Base-by-base conservation (phyloP, 164 flowering plant genomes). In the Kingdonia uniflora region DNA sequence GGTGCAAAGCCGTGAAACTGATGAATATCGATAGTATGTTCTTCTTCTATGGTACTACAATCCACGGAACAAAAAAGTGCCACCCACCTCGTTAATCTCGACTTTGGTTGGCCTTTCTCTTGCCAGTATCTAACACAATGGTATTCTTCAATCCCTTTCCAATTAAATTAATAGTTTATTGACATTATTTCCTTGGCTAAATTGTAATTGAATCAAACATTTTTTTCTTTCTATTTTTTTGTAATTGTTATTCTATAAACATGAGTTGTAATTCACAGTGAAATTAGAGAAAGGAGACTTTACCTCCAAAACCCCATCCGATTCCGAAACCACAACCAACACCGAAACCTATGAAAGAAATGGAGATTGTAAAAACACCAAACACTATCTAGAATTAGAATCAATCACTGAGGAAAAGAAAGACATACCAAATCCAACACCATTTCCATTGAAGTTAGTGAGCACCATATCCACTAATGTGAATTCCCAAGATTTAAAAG, bases 251-350 rank as follows among this genome's bases (percentile, higher is more conserved):
- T 44, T 5, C 22, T 13, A 17, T 17, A 52, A 19, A n/a, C 11
- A 35, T 51, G 19, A 33, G 12, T 14, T 8, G 14, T 20, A 29
- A 19, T 5, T 22, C 47, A 21, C 4, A 2, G 20, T 26, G 11
- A 14, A 15, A 12, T 42, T 29, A 49, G 23, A 51, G 10, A 6
- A 14, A 44, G 14, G 24, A 23, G 3, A 42, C 10, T 19, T 40
- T n/a, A 87, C 96, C 95, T 75, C 94, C 94, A 51, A 85, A 88
- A 40, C 96, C 96, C 96, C 96, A 88, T 15, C 96, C 94, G 11
- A 88, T 65, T 26, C 94, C 94, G 58, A 88, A 85, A 14, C 96
- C 96, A 40, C 94, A 88, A 33, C 96, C 96, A 41, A 83, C 62
- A 7, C 96, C 96, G 52, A 85, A 75, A 29, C 96, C 94, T 82